These are phyloP conservation scores for Eucalyptus sp. DNA, from an alignment of 345 rosid genomes.

Conservation along the genomic window DNA sequence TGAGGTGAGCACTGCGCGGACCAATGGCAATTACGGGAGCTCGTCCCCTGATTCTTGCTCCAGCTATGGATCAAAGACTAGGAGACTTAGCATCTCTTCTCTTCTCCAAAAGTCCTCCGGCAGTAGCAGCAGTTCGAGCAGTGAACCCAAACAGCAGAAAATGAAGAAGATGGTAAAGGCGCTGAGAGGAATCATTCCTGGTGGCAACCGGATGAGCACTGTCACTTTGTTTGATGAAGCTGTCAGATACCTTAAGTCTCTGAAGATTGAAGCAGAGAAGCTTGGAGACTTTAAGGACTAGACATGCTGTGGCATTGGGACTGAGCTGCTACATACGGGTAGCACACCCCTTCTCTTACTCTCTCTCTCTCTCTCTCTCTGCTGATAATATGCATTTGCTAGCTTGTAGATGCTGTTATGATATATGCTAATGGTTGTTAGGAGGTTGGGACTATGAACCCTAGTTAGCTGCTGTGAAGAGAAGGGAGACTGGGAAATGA, in stretches of 20 bases:
- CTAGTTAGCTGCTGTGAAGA: not conserved
- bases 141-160: constrained; percentile 44
- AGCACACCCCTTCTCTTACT: not conserved
- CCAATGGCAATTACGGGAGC: constrained; percentile 28
- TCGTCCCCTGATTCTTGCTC: constrained; percentile 51
- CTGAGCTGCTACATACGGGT: not conserved
- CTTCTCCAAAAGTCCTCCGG: constrained; percentile 21
- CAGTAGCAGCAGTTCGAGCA: constrained; percentile 3
- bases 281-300: constrained; percentile 41
- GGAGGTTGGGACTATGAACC: not conserved
- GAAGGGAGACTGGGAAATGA: not conserved
- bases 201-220: constrained; percentile 63
- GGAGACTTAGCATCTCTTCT: constrained; percentile 17
- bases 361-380: not conserved
- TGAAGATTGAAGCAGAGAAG: constrained; percentile 68
- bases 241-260: constrained; percentile 72
- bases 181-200: constrained; percentile 65
- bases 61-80: constrained; percentile 20
- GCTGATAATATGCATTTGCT: not conserved
- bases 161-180: constrained; percentile 75
- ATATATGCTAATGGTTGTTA: not conserved
- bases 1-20: constrained; percentile 64
- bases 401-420: not conserved
- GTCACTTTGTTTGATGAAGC: constrained; percentile 72
- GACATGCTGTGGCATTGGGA: not conserved